Evolutionary conservation across 306 rosid species (phyloP).

Genomic region (Gastrolobium villosum): DNA sequence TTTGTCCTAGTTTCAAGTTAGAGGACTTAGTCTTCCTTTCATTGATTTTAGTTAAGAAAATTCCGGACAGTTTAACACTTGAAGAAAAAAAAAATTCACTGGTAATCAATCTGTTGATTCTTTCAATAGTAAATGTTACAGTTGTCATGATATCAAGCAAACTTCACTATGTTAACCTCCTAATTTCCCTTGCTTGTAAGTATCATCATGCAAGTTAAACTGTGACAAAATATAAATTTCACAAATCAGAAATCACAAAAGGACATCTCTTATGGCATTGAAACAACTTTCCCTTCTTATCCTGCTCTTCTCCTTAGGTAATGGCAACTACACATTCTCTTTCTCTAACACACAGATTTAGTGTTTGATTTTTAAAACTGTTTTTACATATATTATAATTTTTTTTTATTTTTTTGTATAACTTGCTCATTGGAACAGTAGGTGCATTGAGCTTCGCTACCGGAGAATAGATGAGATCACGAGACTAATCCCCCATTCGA

Average conservation of each 20-base stretch:
- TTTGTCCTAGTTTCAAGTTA: constrained; percentile 14
- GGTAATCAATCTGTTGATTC: constrained; percentile 36
- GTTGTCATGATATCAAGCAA: constrained; percentile 25
- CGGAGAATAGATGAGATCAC: too few species aligned
- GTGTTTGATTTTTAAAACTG: not conserved
- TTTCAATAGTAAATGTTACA: constrained; percentile 30
- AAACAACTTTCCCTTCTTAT: constrained; percentile 38
- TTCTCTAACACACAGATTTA: not conserved
- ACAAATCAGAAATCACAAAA: constrained; percentile 32
- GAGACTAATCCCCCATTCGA: too few species aligned
- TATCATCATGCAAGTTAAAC: constrained; percentile 39
- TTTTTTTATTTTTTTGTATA: too few species aligned
- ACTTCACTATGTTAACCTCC: constrained; percentile 37
- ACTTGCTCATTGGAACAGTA: too few species aligned
- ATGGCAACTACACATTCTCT: not conserved
- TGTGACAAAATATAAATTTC: constrained; percentile 11
- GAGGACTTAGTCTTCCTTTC: constrained; percentile 5
- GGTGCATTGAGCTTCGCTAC: too few species aligned
- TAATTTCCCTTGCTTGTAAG: constrained; percentile 21
- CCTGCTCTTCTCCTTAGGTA: constrained; percentile 42
- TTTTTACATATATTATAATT: not conserved
- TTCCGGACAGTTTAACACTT: constrained; percentile 2
- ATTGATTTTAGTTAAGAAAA: constrained; percentile 33
- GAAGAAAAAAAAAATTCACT: not conserved
- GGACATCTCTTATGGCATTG: constrained; percentile 38